phyloP scores from a whole-genome alignment of 306 rosid genomes.

The Crataegus laevigata region DNA sequence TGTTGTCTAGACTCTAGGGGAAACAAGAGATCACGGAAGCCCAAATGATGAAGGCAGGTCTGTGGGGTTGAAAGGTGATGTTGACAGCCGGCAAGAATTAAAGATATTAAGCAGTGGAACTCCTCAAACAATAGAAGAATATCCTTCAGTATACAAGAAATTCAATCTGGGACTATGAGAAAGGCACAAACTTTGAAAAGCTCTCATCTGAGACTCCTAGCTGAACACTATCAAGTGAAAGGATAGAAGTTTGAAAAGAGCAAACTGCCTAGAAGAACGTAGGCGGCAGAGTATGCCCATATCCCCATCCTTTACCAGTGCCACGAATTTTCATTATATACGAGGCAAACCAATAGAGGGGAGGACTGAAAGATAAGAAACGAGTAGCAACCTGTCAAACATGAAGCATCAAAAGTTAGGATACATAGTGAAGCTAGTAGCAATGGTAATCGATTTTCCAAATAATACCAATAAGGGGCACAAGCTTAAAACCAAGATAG shows the following conservation, averaged over 20 bases:
- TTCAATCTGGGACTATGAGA: neutral
- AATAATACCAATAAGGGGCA: neutral
- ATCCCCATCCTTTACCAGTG: slow-evolving; percentile 45
- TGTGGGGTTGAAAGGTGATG: slow-evolving; percentile 37
- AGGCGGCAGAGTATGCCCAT: slow-evolving; percentile 68
- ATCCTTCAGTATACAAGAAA: neutral
- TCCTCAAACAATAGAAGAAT: neutral
- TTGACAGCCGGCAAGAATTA: too few species aligned
- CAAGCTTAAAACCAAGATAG: neutral
- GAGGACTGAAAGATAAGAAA: slow-evolving; percentile 80
- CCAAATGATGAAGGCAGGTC: slow-evolving; percentile 40
- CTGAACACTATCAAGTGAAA: slow-evolving; percentile 45
- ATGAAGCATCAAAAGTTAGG: slow-evolving; percentile 5
- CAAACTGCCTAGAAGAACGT: slow-evolving; percentile 78
- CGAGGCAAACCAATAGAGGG: slow-evolving; percentile 86
- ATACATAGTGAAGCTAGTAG: neutral
- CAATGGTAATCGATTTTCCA: neutral
- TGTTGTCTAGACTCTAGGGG: slow-evolving; percentile 35
- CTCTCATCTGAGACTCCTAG: neutral
- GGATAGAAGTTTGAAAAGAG: slow-evolving; percentile 91
- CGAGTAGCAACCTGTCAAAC: slow-evolving; percentile 80
- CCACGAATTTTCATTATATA: slow-evolving; percentile 40
- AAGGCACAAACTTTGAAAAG: neutral
- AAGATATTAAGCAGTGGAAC: neutral
- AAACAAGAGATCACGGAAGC: slow-evolving; percentile 38